A percentile compares a stretch with the other conserved stretches of the same genome.
Evolutionary conservation across 2,329 filamentous ascomycete genomes (phyloP).

Genomic region (Scorias spongiosa): DNA sequence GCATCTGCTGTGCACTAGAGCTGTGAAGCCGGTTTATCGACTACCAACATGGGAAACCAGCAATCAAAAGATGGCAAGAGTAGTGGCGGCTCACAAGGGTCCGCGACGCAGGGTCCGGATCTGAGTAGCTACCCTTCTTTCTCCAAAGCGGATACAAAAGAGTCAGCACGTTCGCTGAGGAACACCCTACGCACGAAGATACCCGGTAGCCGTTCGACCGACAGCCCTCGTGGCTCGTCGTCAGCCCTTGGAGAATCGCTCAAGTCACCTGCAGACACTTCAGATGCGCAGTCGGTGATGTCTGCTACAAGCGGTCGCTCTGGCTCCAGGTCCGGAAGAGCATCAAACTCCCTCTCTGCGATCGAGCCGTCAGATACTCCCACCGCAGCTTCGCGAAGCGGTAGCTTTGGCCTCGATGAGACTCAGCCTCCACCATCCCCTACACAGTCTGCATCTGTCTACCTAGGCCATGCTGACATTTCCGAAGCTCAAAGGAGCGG

Average conservation of each 20-base stretch:
- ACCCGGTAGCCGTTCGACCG: slow-evolving; percentile 48
- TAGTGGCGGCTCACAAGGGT: slow-evolving; percentile 27
- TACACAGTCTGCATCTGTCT: slow-evolving; percentile 60
- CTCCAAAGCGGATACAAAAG: slow-evolving; percentile 81
- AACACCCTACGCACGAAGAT: slow-evolving; percentile 78
- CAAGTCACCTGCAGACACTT: slow-evolving; percentile 40
- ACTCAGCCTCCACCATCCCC: slow-evolving; percentile 61
- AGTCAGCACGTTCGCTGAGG: slow-evolving; percentile 75
- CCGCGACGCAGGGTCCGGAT: slow-evolving; percentile 37
- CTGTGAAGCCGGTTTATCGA: too few species aligned
- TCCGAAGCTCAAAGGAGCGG: slow-evolving; percentile 68
- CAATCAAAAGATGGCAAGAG: slow-evolving; percentile 43
- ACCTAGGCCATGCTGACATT: slow-evolving; percentile 61
- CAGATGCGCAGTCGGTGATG: slow-evolving; percentile 59
- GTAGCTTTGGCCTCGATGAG: slow-evolving; percentile 15
- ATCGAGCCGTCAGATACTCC: slow-evolving; percentile 5
- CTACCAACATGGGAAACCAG: slow-evolving; percentile 55
- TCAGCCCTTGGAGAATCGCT: slow-evolving; percentile 43
- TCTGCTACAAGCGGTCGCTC: slow-evolving; percentile 46
- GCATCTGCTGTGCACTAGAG: too few species aligned
- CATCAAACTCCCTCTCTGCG: slow-evolving; percentile 1
- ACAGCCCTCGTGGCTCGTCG: slow-evolving; percentile 68
- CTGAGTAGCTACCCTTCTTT: slow-evolving; percentile 85
- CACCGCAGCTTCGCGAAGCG: slow-evolving; percentile 21
- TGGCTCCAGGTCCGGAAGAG: slow-evolving; percentile 20